phyloP scores from a whole-genome alignment of 2,329 filamentous ascomycete genomes.

The Zymoseptoria brevis region DNA sequence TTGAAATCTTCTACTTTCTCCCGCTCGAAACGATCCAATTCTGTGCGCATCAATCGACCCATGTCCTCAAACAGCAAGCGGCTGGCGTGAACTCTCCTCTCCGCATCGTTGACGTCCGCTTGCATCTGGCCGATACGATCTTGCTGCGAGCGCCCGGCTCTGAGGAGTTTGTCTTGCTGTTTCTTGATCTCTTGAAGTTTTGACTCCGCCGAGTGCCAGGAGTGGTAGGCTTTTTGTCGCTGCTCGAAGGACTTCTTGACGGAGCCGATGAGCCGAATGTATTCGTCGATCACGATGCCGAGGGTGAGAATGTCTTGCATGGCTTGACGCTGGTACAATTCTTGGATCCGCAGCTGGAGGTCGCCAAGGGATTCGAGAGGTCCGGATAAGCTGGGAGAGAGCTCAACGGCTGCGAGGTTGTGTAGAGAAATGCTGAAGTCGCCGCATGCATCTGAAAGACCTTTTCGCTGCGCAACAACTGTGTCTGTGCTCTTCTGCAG shows the following conservation, averaged over 20 bases:
- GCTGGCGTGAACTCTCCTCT: slow-evolving; percentile 85
- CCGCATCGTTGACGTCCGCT: slow-evolving; percentile 89
- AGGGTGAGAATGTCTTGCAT: slow-evolving; percentile 95
- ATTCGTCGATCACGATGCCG: slow-evolving; percentile 96
- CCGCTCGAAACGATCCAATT: slow-evolving; percentile 87
- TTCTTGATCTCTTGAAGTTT: slow-evolving; percentile 84
- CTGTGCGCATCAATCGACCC: slow-evolving; percentile 82
- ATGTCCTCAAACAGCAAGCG: slow-evolving; percentile 92
- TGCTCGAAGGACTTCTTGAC: slow-evolving; percentile 90
- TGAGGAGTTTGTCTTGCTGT: slow-evolving; percentile 86
- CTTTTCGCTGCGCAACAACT: slow-evolving; percentile 86
- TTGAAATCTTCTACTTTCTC: slow-evolving; percentile 99
- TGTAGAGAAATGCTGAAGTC: slow-evolving; percentile 94
- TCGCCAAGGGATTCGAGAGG: slow-evolving; percentile 89
- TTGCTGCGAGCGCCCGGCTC: slow-evolving; percentile 92
- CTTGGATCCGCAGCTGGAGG: slow-evolving; percentile 84
- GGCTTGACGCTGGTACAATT: slow-evolving; percentile 92
- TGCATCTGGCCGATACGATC: slow-evolving; percentile 87
- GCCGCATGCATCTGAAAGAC: slow-evolving; percentile 82
- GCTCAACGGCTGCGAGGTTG: slow-evolving; percentile 81
- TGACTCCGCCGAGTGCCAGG: slow-evolving; percentile 84
- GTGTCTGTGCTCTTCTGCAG: slow-evolving; percentile 89
- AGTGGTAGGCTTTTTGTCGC: slow-evolving; percentile 90
- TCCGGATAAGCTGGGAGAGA: slow-evolving; percentile 78
- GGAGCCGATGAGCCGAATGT: slow-evolving; percentile 89